These are phyloP conservation scores for Guadua angustifolia DNA, from an alignment of 176 grass and related monocot species.

Conservation along the genomic window DNA sequence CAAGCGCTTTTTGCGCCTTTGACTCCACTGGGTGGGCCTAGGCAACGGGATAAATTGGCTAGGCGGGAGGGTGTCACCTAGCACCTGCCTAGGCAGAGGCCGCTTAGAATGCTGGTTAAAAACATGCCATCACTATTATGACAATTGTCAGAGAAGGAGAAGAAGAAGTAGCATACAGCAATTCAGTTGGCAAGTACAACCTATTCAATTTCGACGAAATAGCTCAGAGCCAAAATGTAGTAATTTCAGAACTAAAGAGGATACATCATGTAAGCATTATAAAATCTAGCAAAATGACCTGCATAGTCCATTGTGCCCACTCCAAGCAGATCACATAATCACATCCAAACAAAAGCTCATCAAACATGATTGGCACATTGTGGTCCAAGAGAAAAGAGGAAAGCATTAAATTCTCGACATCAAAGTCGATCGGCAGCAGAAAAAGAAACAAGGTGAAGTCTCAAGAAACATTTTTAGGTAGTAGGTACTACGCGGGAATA, in stretches of 20 bases:
- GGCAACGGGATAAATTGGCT: too few species aligned
- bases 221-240: background rate
- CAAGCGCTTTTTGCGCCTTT: too few species aligned
- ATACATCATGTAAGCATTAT: background rate
- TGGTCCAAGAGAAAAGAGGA: background rate
- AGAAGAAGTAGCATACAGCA: background rate
- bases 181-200: background rate
- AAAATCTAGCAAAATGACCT: conserved; percentile 8
- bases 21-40: too few species aligned
- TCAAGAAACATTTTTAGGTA: background rate
- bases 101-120: background rate
- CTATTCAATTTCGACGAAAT: background rate
- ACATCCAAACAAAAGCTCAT: background rate
- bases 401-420: background rate
- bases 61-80: too few species aligned
- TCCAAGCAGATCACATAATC: background rate
- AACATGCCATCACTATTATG: background rate
- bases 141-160: background rate
- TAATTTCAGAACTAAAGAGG: background rate
- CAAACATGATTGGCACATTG: background rate
- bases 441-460: background rate
- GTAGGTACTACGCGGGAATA: background rate
- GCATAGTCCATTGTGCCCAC: background rate
- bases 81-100: too few species aligned
- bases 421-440: background rate